Evolutionary conservation across 129 eudicot species (phyloP).

Genomic region (Chrysanthemum lavandulifolium): DNA sequence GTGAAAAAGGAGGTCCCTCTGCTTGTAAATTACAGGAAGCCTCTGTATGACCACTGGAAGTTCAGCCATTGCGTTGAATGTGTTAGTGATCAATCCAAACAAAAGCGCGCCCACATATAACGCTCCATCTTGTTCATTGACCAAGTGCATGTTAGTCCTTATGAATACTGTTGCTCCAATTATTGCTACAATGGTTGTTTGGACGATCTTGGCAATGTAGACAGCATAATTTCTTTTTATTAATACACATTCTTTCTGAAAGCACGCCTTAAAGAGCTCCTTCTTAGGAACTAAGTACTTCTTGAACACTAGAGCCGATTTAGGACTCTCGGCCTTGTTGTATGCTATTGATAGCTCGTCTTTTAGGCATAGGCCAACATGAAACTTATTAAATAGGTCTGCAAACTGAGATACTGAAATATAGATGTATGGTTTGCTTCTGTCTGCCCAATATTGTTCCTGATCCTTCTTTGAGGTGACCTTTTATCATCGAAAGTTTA

Average conservation of each 20-base stretch:
- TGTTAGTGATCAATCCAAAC: constrained; percentile 46
- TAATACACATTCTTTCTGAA: constrained; percentile 84
- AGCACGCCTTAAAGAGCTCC: constrained; percentile 78
- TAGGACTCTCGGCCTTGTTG: constrained; percentile 59
- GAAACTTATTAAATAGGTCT: constrained; percentile 65
- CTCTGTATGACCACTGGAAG: constrained; percentile 51
- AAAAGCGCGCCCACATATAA: constrained; percentile 62
- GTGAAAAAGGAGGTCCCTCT: constrained; percentile 66
- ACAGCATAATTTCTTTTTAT: constrained; percentile 75
- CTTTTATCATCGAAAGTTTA: constrained; percentile 21
- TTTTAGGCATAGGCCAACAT: constrained; percentile 67
- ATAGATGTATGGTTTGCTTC: constrained; percentile 55
- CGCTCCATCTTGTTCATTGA: constrained; percentile 57
- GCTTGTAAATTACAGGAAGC: constrained; percentile 79
- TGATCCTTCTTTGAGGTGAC: constrained; percentile 96
- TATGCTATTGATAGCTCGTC: constrained; percentile 81
- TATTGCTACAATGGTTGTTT: constrained; percentile 71
- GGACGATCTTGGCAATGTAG: constrained; percentile 78
- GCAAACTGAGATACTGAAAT: constrained; percentile 68
- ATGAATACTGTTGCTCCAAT: constrained; percentile 60
- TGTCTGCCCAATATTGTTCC: constrained; percentile 86
- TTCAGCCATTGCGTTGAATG: constrained; percentile 69
- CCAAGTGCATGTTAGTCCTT: constrained; percentile 37
- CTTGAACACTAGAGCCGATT: constrained; percentile 72
- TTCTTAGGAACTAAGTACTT: constrained; percentile 60